Conservation (phyloP, 441 rosid species). For the Viola pubescens region DNA sequence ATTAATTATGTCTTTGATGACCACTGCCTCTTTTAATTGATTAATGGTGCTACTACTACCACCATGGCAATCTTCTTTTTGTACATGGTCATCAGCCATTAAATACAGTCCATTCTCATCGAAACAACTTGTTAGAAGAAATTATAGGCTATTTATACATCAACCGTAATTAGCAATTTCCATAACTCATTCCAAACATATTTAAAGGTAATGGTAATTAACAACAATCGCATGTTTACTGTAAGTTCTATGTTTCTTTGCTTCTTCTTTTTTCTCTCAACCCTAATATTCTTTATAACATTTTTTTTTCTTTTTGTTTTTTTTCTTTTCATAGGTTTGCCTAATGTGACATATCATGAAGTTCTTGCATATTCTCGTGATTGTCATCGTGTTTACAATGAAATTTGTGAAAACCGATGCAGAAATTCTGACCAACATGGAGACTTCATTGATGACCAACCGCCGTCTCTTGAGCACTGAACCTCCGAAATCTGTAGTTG, state of each 20-base stretch:
- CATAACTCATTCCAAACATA: no score
- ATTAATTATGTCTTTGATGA: conserved; percentile 7
- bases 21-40: background rate
- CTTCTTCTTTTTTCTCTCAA: no score
- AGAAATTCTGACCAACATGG: background rate
- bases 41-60: conserved; percentile 3
- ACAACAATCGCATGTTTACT: no score
- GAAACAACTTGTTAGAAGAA: background rate
- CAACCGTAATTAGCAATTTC: no score
- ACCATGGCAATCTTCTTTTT: conserved; percentile 3
- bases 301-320: no score
- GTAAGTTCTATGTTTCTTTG: no score
- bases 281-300: no score
- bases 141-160: no score
- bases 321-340: no score
- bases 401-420: conserved; percentile 12
- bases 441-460: background rate
- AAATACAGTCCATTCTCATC: background rate
- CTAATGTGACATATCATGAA: conserved; percentile 11
- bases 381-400: background rate
- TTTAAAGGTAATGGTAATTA: no score
- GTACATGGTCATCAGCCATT: background rate
- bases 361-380: conserved; percentile 1
- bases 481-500: background rate
- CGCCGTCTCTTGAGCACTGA: background rate